Evolutionary conservation across 2,329 filamentous ascomycete species (phyloP), one percentile per base, ranked within the genome.

Genomic region (Fusarium denticulatum): DNA sequence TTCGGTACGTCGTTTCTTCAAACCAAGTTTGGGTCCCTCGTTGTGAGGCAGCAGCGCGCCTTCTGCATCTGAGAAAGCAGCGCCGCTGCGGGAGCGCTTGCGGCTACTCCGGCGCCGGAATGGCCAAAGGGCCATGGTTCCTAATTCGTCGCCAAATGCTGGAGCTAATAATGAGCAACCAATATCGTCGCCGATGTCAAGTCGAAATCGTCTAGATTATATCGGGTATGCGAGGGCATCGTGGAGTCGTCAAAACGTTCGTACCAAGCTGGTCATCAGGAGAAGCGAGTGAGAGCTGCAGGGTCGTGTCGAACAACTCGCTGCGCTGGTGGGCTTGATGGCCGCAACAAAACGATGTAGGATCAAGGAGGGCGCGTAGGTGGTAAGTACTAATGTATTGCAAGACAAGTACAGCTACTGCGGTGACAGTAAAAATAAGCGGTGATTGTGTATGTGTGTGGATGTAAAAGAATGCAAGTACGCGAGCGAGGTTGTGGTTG

Each of bases 121-220:
- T 70, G 92, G 93, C 94, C 94, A 97, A 82, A 95, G 85, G 81
- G 92, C 90, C 93, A 96, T 96, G 64, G 81, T 75, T 77, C 62
- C 58, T 62, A 67, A 47, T 65, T 67, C 59, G 65, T 76, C 56
- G 53, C 74, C 74, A 70, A 67, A 64, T 63, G 69, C 58, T 56
- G 46, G 53, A 73, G 69, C 72, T 79, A 78, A 71, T 71, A 74
- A 56, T 64, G 68, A 64, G 59, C 49, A 67, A 65, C 66, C 65
- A 72, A 64, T 74, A 69, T 74, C 69, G 68, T 76, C 67, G 68
- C 72, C 67, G 67, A 74, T 67, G 69, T 69, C 69, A 67, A 72
- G 60, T 66, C 74, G 67, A 69, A 73, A 58, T 72, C 74, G 67
- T 71, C 67, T 66, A 74, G 63, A 72, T 73, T 75, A 75, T 69